Base-by-base conservation (phyloP, 495 filamentous ascomycete genomes). In the Thermothielavioides terrestris region DNA sequence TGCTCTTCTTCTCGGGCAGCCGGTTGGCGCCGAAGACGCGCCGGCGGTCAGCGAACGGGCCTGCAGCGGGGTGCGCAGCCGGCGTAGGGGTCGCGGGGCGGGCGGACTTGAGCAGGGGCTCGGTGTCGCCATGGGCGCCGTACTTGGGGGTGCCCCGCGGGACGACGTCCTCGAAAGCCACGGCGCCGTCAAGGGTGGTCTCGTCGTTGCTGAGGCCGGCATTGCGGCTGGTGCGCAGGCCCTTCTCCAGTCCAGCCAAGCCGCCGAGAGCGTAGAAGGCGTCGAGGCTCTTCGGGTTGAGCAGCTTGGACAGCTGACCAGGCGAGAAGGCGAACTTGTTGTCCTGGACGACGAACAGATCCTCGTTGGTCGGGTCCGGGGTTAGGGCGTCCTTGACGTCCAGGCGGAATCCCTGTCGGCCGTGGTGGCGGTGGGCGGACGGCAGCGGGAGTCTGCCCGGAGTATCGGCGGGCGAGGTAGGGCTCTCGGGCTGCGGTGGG, bases 1-100 rank as follows among this genome's bases (percentile, higher is more conserved):
- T 84, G 38, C 79, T 77, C 59, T 89, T 85, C 64, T 87, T 85
- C 55, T 77, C 77, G 0, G 88, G 88, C 27, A 94, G 62, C 46
- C 77, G 65, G 56, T 94, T 94, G 55, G 86, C 79, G 39, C 74
- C 54, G 52, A 70, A 94, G 21, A 89, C 67, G 25, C 83, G 74
- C 56, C 80, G 80, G 38, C 88, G 74, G 59, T 88, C 84, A 15
- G 73, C 64, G 47, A 81, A 88, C 1, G 55, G 42, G 7, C 51
- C 59, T 2, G 34, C 40, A 30, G 20, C 38, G 14, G 55, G 41
- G 4, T 46, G 30, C 2, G 52, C 39, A 12, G 48, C 44, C 3
- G 52, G 45, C 4, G 48, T 26, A 11, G 39, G 41, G 17, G 35
- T 37, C 9, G 54, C 34, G 22, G 58, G 50, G 36, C 26, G 50